These are phyloP conservation scores for Tetrapyrgos nigripes DNA, from an alignment of 1,284 basidiomycete genomes.

Conservation along the genomic window DNA sequence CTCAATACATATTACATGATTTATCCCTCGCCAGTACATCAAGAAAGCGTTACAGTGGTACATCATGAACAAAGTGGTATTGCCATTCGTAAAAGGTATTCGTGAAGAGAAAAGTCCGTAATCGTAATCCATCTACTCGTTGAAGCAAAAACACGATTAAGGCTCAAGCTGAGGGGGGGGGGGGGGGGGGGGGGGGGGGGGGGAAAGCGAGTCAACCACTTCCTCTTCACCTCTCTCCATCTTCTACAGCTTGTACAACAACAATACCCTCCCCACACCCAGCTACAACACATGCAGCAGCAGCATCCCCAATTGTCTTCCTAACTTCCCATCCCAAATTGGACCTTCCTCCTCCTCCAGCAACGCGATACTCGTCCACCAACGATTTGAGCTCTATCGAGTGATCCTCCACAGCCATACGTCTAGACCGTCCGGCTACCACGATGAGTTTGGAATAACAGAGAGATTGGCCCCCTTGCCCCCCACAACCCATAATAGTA, in stretches of 20 bases:
- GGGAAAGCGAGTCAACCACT: no score
- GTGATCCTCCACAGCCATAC: slow-evolving; percentile 72
- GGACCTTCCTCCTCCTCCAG: slow-evolving; percentile 40
- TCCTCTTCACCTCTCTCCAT: not conserved
- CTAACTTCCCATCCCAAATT: slow-evolving; percentile 61
- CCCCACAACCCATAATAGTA: no score
- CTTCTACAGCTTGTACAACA: slow-evolving; percentile 68
- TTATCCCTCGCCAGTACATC: no score
- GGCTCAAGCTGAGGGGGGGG: no score
- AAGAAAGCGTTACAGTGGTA: no score
- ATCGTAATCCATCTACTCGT: no score
- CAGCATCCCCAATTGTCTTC: slow-evolving; percentile 87
- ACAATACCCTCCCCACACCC: slow-evolving; percentile 68
- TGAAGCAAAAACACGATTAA: no score
- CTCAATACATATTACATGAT: no score
- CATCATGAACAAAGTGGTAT: no score
- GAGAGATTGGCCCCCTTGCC: slow-evolving; percentile 19
- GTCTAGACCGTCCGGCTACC: slow-evolving; percentile 73
- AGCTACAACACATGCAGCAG: slow-evolving; percentile 71
- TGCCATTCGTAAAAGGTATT: no score
- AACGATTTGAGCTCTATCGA: slow-evolving; percentile 67
- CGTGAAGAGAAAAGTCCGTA: no score
- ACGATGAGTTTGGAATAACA: slow-evolving; percentile 55
- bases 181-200: no score
- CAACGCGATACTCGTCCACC: slow-evolving; percentile 51